Evolutionary conservation across 331 rosid species (phyloP).

Genomic region (Telfairia occidentalis): DNA sequence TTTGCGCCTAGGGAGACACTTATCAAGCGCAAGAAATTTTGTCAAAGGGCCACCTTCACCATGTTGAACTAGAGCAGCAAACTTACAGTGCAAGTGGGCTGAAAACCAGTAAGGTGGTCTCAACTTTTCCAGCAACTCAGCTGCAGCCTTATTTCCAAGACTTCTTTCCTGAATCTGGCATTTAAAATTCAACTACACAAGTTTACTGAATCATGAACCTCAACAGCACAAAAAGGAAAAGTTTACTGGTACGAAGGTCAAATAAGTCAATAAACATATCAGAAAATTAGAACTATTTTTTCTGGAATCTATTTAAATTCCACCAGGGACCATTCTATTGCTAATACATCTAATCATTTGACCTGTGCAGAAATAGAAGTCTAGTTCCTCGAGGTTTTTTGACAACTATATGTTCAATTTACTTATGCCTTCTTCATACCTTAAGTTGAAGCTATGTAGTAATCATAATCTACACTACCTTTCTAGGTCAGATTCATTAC

Average conservation of each 20-base stretch:
- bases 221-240: not conserved
- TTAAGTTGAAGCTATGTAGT: not conserved
- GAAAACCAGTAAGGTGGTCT: conserved; percentile 91
- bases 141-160: conserved; percentile 77
- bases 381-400: not conserved
- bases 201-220: not conserved
- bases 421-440: not conserved
- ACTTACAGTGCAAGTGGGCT: conserved; percentile 91
- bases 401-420: not conserved
- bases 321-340: not conserved
- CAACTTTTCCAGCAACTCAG: conserved; percentile 67
- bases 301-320: not conserved
- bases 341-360: not conserved
- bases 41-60: conserved; percentile 78
- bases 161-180: conserved; percentile 63
- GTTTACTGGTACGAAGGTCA: not conserved
- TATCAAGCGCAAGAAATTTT: conserved; percentile 92
- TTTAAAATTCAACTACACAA: not conserved
- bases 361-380: not conserved
- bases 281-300: not conserved
- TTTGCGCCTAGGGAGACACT: conserved; percentile 63
- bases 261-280: not conserved
- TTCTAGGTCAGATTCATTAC: not conserved
- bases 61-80: conserved; percentile 91
- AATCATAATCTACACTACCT: not conserved